Evolutionary conservation across 352 stramenopile species (phyloP).

Genomic region (Globisporangium spinosum): DNA sequence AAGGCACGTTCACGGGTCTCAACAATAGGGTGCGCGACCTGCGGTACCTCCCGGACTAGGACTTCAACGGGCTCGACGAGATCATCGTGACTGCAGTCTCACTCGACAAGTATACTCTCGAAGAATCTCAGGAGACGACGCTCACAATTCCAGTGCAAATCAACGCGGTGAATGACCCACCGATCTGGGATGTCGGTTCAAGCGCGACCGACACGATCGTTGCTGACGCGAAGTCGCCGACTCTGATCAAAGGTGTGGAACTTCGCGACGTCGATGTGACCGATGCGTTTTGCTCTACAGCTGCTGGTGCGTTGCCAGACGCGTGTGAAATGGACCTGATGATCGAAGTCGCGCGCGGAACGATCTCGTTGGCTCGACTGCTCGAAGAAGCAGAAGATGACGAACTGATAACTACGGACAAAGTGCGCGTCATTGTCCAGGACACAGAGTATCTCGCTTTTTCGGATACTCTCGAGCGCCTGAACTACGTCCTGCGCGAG

Average conservation of each 20-base stretch:
- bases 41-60: constrained; percentile 31
- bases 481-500: constrained; percentile 42
- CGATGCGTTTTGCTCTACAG: neutral
- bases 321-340: constrained; percentile 53
- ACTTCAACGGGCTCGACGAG: constrained; percentile 48
- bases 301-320: constrained; percentile 3
- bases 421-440: constrained; percentile 5
- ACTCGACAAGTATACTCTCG: constrained; percentile 41
- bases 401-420: neutral
- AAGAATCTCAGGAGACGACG: constrained; percentile 27
- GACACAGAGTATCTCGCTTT: constrained; percentile 30
- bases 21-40: constrained; percentile 37
- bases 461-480: constrained; percentile 25
- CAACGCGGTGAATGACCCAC: constrained; percentile 52
- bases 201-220: constrained; percentile 19
- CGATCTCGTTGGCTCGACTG: constrained; percentile 33
- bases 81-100: constrained; percentile 37
- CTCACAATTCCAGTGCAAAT: constrained; percentile 33
- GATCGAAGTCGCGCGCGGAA: constrained; percentile 39
- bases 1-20: constrained; percentile 42
- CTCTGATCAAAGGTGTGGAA: constrained; percentile 31
- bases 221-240: constrained; percentile 13
- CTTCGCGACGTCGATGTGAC: constrained; percentile 48
- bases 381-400: constrained; percentile 1
- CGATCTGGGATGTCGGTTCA: constrained; percentile 31